A percentile compares a stretch with the other conserved stretches of the same genome.
Evolutionary conservation across 2,329 filamentous ascomycete species (phyloP).

Genomic region (Colletotrichum sp.): DNA sequence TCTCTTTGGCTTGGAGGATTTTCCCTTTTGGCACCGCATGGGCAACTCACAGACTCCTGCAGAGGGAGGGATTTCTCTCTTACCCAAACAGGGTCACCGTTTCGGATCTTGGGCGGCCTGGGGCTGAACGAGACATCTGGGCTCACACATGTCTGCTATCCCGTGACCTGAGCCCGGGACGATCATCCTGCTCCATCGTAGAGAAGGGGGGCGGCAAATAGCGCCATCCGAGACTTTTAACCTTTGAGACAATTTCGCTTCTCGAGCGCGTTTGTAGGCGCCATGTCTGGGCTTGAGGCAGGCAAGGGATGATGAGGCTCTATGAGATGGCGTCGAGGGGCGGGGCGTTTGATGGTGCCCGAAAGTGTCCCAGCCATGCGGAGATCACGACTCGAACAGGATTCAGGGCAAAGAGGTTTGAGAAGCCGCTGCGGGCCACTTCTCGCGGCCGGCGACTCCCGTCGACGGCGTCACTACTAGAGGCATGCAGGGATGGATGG

Average conservation of each 20-base stretch:
- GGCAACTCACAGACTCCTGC: neutral
- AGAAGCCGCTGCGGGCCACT: neutral
- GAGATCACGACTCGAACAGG: neutral
- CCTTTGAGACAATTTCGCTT: neutral
- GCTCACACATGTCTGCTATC: neutral
- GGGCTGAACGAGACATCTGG: neutral
- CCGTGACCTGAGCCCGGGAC: neutral
- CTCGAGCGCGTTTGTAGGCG: rapidly evolving
- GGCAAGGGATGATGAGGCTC: constrained; percentile 16
- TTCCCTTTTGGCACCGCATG: neutral
- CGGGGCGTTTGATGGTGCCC: neutral
- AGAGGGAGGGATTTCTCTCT: neutral
- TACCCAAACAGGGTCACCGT: neutral
- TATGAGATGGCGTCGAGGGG: neutral
- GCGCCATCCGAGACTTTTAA: neutral
- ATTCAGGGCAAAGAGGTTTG: neutral
- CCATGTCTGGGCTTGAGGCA: neutral
- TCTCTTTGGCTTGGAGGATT: neutral
- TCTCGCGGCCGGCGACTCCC: neutral
- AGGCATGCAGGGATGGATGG: neutral
- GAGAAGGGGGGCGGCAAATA: neutral
- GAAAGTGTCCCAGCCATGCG: neutral
- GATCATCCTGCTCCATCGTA: neutral
- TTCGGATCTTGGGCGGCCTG: neutral
- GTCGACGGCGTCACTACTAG: neutral